Base-by-base conservation (phyloP, 1,139 yeast species). In the Wickerhamomyces sp. region DNA sequence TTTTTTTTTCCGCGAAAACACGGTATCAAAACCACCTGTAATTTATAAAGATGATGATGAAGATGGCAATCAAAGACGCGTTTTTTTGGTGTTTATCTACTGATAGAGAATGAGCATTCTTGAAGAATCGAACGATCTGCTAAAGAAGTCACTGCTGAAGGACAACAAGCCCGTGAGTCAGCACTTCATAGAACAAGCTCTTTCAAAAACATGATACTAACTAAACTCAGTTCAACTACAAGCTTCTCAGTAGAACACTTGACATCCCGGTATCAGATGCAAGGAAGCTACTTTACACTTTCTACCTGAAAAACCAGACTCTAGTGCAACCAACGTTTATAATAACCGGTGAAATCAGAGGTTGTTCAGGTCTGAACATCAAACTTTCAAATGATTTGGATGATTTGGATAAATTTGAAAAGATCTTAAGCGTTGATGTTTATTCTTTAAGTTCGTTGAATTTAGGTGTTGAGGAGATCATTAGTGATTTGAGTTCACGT, bases 171-270 rank as follows among this genome's bases (percentile, higher is more conserved):
- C 52, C 6, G 42, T 38, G 32, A 22, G 41, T 29, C n/a, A n/a
- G n/a, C n/a, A n/a, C n/a, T n/a, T n/a, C n/a, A n/a, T n/a, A n/a
- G n/a, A n/a, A n/a, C n/a, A n/a, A n/a, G n/a, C n/a, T n/a, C n/a
- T n/a, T n/a, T n/a, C n/a, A n/a, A n/a, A n/a, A n/a, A n/a, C n/a
- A n/a, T n/a, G n/a, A n/a, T n/a, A n/a, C n/a, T n/a, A n/a, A n/a
- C n/a, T 20, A 12, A 14, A 10, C 24, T 5, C 22, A 46, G 33
- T 47, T 45, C 32, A 54, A 49, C 5, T 55, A 52, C 36, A 49
- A 57, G 27, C 36, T 49, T 1, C 45, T 56, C 3, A 46, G 58
- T 9, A 42, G 59, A 25, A 37, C 44, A 15, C 38, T 55, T 16
- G 39, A 42, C 16, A 35, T 56, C 12, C 45, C 48, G 23, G 50